These are phyloP conservation scores for Aspergillus caelatus DNA, from an alignment of 2,329 filamentous ascomycete genomes.

Conservation along the genomic window DNA sequence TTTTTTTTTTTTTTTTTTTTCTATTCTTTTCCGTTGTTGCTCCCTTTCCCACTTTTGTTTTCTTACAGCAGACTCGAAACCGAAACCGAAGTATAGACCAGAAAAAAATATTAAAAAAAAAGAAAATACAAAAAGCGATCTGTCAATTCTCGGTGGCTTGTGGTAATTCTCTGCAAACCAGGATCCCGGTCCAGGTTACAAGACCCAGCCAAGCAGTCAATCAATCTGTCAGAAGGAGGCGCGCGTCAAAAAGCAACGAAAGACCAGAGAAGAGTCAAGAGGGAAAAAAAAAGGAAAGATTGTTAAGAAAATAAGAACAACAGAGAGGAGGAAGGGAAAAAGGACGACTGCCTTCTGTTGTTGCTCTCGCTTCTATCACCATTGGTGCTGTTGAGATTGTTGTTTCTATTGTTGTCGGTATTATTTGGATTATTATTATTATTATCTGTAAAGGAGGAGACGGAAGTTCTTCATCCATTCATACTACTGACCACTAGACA, in stretches of 20 bases:
- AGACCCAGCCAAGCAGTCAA: conserved; percentile 13
- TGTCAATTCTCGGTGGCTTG: conserved; percentile 31
- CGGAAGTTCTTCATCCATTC: not conserved
- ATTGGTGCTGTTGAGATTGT: not conserved
- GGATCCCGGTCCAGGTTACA: conserved; percentile 17
- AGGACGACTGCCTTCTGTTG: not conserved
- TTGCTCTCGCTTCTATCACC: not conserved
- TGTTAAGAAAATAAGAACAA: not conserved
- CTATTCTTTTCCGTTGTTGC: not conserved
- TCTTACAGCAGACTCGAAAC: not conserved
- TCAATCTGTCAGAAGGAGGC: conserved; percentile 16
- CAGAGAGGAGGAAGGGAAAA: not conserved
- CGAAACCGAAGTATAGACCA: not conserved
- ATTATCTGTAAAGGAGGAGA: conserved; percentile 7
- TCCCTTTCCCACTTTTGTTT: conserved; percentile 4
- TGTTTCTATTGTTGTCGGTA: not conserved
- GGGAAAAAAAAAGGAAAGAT: conserved; percentile 3
- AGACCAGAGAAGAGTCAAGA: not conserved
- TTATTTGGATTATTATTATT: conserved; percentile 4
- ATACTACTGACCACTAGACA: conserved; percentile 1
- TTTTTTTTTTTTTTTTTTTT: conserved; percentile 9
- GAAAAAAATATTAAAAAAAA: not conserved
- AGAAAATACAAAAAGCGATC: conserved; percentile 29
- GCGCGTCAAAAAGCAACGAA: conserved; percentile 13
- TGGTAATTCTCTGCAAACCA: conserved; percentile 19